Conservation (phyloP, 2,329 filamentous ascomycete species). For the Cadophora sp. region DNA sequence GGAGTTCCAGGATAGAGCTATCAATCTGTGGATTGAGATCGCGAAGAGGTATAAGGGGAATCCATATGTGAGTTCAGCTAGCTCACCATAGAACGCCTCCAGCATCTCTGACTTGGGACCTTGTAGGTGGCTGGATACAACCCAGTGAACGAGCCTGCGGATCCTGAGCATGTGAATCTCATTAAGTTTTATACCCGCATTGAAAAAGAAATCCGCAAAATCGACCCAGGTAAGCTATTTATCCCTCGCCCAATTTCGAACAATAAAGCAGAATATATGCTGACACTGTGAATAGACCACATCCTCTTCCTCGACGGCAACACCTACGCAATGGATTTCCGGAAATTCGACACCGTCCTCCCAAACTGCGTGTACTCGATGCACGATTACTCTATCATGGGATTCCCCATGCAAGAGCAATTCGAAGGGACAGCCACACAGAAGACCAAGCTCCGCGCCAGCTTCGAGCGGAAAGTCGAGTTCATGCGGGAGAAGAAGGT, state of each 20-base stretch:
- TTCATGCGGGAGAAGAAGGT: constrained; percentile 52
- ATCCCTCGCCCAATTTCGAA: neutral
- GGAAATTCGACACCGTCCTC: constrained; percentile 49
- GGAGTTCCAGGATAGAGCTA: constrained; percentile 52
- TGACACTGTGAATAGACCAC: constrained; percentile 49
- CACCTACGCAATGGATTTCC: constrained; percentile 59
- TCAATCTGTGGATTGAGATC: constrained; percentile 52
- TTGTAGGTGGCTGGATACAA: constrained; percentile 39
- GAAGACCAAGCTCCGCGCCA: constrained; percentile 48
- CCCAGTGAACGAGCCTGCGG: constrained; percentile 44
- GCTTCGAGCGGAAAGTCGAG: constrained; percentile 52
- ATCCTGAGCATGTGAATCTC: constrained; percentile 45
- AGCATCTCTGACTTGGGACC: constrained; percentile 28
- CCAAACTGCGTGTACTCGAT: constrained; percentile 58
- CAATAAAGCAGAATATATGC: neutral
- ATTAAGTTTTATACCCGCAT: constrained; percentile 49
- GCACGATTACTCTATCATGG: constrained; percentile 59
- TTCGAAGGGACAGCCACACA: constrained; percentile 53
- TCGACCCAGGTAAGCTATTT: constrained; percentile 40
- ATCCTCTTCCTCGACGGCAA: constrained; percentile 59
- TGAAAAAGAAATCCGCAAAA: constrained; percentile 49
- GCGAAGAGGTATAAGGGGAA: constrained; percentile 51
- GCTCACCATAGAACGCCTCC: neutral
- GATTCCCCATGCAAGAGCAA: constrained; percentile 52
- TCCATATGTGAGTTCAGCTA: constrained; percentile 38